These are phyloP conservation scores for Colletotrichum tabaci DNA, from an alignment of 2,329 filamentous ascomycete genomes.

Conservation along the genomic window DNA sequence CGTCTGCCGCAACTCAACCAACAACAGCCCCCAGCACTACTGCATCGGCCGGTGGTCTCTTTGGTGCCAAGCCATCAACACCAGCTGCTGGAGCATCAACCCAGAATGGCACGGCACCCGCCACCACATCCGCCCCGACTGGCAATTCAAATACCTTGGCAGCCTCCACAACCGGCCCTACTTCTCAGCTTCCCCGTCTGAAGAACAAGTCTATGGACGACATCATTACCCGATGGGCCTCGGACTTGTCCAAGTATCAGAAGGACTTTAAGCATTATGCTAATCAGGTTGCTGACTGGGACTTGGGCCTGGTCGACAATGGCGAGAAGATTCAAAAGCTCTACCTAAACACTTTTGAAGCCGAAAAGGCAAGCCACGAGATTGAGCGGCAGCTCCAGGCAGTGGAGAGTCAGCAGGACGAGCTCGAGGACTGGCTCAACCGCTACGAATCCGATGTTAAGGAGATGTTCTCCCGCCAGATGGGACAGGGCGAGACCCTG, in stretches of 20 bases:
- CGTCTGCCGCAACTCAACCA: slow-evolving; percentile 47
- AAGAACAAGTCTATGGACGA: slow-evolving; percentile 99
- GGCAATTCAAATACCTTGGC: slow-evolving; percentile 64
- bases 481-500: slow-evolving; percentile 81
- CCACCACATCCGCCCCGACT: slow-evolving; percentile 36
- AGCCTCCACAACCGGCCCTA: slow-evolving; percentile 84
- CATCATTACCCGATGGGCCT: slow-evolving; percentile 97
- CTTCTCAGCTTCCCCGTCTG: slow-evolving; percentile 88
- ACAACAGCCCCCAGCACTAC: slow-evolving; percentile 49
- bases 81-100: slow-evolving; percentile 46
- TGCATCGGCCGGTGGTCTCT: slow-evolving; percentile 51
- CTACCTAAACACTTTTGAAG: slow-evolving; percentile 92
- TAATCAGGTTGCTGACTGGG: slow-evolving; percentile 89
- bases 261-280: slow-evolving; percentile 96
- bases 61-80: slow-evolving; percentile 53
- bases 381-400: slow-evolving; percentile 92
- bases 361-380: slow-evolving; percentile 91
- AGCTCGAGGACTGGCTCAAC: slow-evolving; percentile 89
- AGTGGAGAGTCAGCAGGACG: slow-evolving; percentile 94
- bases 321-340: slow-evolving; percentile 95
- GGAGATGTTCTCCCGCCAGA: slow-evolving; percentile 85
- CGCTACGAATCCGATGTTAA: slow-evolving; percentile 94
- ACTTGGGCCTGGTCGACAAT: slow-evolving; percentile 92
- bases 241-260: slow-evolving; percentile 94
- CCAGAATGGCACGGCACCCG: slow-evolving; percentile 45